A percentile compares a stretch with the other conserved stretches of the same genome.
These are phyloP conservation scores for Penicillium sp. DNA, from an alignment of 2,329 filamentous ascomycete species.

Conservation along the genomic window DNA sequence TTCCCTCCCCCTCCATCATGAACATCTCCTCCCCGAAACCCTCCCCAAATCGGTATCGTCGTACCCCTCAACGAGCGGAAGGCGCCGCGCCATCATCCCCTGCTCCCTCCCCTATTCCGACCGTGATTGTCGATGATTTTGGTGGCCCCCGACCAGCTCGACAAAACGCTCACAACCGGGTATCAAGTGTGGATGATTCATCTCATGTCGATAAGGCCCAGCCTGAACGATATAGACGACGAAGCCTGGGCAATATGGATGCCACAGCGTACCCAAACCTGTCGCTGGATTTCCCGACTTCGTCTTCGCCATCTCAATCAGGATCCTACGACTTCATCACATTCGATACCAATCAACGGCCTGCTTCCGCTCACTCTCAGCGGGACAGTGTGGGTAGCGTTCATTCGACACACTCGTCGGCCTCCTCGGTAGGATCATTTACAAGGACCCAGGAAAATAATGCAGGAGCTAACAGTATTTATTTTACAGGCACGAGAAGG, in stretches of 20 bases:
- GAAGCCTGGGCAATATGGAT: slow-evolving; percentile 72
- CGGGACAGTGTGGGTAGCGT: slow-evolving; percentile 66
- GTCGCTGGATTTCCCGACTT: slow-evolving; percentile 33
- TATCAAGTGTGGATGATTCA: slow-evolving; percentile 67
- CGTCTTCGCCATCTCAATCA: slow-evolving; percentile 31
- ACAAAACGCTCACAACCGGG: slow-evolving; percentile 54
- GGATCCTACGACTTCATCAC: slow-evolving; percentile 35
- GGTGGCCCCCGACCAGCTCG: slow-evolving; percentile 37
- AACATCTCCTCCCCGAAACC: slow-evolving; percentile 55
- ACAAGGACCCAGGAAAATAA: neutral
- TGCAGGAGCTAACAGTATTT: neutral
- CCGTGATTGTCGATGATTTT: slow-evolving; percentile 42
- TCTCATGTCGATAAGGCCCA: slow-evolving; percentile 52
- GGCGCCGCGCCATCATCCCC: slow-evolving; percentile 30
- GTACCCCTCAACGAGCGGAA: slow-evolving; percentile 59
- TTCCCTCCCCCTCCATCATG: slow-evolving; percentile 54
- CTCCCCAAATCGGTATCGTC: slow-evolving; percentile 80
- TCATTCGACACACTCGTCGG: slow-evolving; percentile 51
- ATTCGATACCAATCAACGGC: slow-evolving; percentile 29
- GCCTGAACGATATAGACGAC: slow-evolving; percentile 73
- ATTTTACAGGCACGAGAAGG: slow-evolving; percentile 23
- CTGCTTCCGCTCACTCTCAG: slow-evolving; percentile 41
- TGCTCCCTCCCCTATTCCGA: slow-evolving; percentile 6
- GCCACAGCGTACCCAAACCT: slow-evolving; percentile 39
- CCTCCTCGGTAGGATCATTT: slow-evolving; percentile 60